Evolutionary conservation across 208 protist genomes (phyloP).

Genomic region (Leishmania tarentolae): DNA sequence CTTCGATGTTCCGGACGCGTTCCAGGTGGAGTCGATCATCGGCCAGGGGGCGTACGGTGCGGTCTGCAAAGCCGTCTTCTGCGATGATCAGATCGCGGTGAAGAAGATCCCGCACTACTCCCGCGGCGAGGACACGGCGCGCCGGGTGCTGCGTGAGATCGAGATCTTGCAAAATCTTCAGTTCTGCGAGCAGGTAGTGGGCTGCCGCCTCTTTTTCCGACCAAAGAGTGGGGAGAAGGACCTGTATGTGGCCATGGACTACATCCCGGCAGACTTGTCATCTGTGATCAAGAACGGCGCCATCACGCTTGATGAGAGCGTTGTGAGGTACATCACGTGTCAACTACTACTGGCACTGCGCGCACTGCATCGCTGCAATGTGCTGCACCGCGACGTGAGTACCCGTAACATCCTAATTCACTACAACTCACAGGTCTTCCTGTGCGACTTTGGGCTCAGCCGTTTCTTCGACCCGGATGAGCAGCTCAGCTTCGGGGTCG

Average conservation of each 20-base stretch:
- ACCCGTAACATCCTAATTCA: constrained; percentile 92
- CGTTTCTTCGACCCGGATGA: constrained; percentile 93
- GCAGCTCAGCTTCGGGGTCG: constrained; percentile 90
- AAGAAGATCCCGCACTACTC: constrained; percentile 93
- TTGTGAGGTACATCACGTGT: constrained; percentile 86
- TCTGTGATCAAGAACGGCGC: constrained; percentile 78
- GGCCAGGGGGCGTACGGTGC: constrained; percentile 93
- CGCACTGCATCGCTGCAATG: constrained; percentile 84
- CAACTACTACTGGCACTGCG: constrained; percentile 89
- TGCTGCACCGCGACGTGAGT: constrained; percentile 88
- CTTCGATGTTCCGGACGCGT: constrained; percentile 88
- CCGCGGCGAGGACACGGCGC: constrained; percentile 77
- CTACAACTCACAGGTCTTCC: constrained; percentile 84
- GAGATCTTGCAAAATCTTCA: constrained; percentile 86
- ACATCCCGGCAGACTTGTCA: constrained; percentile 85
- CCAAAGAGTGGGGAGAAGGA: constrained; percentile 90
- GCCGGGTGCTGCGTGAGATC: constrained; percentile 89
- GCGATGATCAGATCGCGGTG: constrained; percentile 77
- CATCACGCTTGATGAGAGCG: constrained; percentile 77
- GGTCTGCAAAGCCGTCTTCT: constrained; percentile 90
- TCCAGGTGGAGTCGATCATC: constrained; percentile 90
- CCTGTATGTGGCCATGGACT: constrained; percentile 93
- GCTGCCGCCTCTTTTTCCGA: constrained; percentile 88
- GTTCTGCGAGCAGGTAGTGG: constrained; percentile 89
- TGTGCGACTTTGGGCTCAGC: constrained; percentile 93